Conservation (phyloP, 371 early-diverging fungal species). For the Haplosporangium sp. region DNA sequence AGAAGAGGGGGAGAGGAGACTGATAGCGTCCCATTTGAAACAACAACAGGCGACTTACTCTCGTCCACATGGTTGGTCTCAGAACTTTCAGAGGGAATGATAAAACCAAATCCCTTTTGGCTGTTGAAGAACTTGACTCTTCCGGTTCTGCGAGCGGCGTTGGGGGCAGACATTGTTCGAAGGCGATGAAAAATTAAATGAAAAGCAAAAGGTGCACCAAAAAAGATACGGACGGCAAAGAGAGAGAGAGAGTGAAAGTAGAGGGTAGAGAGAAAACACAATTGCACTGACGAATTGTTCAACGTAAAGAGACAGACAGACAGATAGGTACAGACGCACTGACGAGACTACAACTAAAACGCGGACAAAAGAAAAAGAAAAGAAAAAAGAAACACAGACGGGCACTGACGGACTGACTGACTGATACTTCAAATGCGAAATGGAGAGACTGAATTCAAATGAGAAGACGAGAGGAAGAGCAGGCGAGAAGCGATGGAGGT, state of each 20-base stretch:
- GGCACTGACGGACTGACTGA: slow-evolving; percentile 15
- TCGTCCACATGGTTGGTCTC: slow-evolving; percentile 66
- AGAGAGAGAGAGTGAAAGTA: neutral
- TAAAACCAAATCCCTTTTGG: slow-evolving; percentile 91
- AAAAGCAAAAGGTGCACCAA: slow-evolving; percentile 21
- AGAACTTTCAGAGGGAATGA: slow-evolving; percentile 76
- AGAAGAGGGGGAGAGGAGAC: too few species aligned
- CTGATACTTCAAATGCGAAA: neutral
- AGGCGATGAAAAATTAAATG: slow-evolving; percentile 27
- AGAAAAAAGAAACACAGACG: slow-evolving; percentile 10
- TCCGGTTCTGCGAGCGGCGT: slow-evolving; percentile 67
- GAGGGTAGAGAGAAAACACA: slow-evolving; percentile 8
- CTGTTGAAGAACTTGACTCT: slow-evolving; percentile 91
- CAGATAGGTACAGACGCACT: neutral
- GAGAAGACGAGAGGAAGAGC: slow-evolving; percentile 2
- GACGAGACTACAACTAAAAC: neutral
- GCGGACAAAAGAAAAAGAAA: neutral
- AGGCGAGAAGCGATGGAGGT: too few species aligned
- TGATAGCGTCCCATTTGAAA: too few species aligned
- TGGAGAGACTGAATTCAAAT: slow-evolving; percentile 15
- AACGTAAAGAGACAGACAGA: slow-evolving; percentile 1
- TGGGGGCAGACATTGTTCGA: slow-evolving; percentile 39
- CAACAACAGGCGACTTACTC: slow-evolving; percentile 65
- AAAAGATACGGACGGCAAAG: slow-evolving; percentile 1
- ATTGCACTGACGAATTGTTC: slow-evolving; percentile 3